Evolutionary conservation across 1,284 basidiomycete species (phyloP), one percentile per base, ranked within the genome.

Genomic region (Singerocomus inundabilis): DNA sequence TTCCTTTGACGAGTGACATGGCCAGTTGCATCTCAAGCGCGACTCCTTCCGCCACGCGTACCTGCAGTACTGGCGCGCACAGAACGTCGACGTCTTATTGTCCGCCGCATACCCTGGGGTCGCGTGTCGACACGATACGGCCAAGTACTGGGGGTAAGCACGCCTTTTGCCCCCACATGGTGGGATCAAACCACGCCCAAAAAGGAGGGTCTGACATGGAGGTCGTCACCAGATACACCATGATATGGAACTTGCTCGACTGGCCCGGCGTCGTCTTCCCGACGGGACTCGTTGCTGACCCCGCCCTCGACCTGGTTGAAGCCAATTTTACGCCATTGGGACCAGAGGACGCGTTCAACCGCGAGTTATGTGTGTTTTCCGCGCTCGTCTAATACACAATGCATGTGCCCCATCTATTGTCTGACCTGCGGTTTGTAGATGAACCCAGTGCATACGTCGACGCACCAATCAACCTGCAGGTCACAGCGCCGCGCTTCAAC

Each of bases 91-190:
- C 16, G 60, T 69, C 10, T 37, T 70, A 30, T 38, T 70, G n/a
- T 66, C 54, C 33, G 64, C 68, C 15, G 55, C 59, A 0, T 66
- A 51, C 21, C 51, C 57, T 8, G 60, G 55, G 0, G 60, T 61
- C 15, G 67, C 68, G 2, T 52, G 56, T 12, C 55, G 47, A 4
- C 59, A 67, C 13, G 64, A 60, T 29, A 69, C 68, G 0, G 52
- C 61, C 11, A 62, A 54, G 35, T 70, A 71, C 34, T 70, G 67
- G 67, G 63, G 58, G 68, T 68, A 46, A 57, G 63, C 24, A 21
- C 21, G 21, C 21, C 21, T 21, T 5, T 28, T 4, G n/a, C 31
- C 2, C 6, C n/a, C 10, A 5, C 3, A 28, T 8, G n/a, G n/a
- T n/a, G 3, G 8, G 26, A 30, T 34, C 21, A 21, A 21, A 21